phyloP scores from a whole-genome alignment of 2,329 filamentous ascomycete genomes.

The Parastagonospora nodorum region DNA sequence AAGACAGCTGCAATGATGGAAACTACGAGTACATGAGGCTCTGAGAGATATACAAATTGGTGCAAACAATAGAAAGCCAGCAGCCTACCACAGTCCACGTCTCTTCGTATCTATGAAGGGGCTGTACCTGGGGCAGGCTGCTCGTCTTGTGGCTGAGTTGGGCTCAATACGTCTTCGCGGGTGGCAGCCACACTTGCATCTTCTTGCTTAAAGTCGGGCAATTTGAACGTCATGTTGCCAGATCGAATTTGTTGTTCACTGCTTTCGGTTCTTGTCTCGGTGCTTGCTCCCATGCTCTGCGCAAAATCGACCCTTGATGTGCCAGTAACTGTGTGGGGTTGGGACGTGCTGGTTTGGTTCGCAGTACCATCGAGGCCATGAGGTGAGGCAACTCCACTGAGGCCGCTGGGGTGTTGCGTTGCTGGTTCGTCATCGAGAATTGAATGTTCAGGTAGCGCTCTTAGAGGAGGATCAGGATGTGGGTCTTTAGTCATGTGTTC shows the following conservation, averaged over 20 bases:
- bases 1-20: neutral
- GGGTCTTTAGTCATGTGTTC: constrained; percentile 45
- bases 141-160: constrained; percentile 11
- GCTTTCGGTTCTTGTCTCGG: neutral
- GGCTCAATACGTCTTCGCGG: constrained; percentile 11
- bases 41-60: neutral
- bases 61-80: neutral
- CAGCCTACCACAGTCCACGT: neutral
- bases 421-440: constrained; percentile 13
- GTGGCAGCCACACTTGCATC: neutral
- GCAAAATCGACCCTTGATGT: constrained; percentile 3
- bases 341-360: neutral
- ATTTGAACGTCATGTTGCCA: constrained; percentile 22
- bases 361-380: constrained; percentile 1
- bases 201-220: constrained; percentile 20
- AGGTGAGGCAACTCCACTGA: constrained; percentile 1
- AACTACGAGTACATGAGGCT: neutral
- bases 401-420: neutral
- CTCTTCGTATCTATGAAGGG: neutral
- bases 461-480: constrained; percentile 36
- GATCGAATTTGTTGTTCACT: constrained; percentile 12
- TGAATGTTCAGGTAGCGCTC: constrained; percentile 46
- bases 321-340: neutral
- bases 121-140: neutral
- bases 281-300: neutral